Base-by-base conservation (phyloP, 768 basidiomycete genomes). In the Aureoboletus auriporus region DNA sequence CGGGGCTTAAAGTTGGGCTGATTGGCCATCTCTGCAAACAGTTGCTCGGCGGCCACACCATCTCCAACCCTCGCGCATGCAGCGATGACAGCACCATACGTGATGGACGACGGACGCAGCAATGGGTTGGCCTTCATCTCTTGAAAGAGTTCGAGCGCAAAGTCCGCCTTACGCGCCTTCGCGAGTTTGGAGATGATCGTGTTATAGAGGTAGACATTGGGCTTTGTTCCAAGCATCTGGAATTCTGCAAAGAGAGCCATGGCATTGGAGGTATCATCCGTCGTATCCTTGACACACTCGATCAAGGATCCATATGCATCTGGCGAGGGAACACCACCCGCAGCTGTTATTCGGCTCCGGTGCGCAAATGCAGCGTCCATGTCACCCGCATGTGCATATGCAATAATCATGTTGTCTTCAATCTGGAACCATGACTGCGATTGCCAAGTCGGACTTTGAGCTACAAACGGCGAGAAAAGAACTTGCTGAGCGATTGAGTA, bases 1-100 rank as follows among this genome's bases (percentile, higher is more conserved):
- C 93, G 77, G 8, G 94, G 86, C 69, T 77, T 86, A 75, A 93
- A 97, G 56, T 84, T 86, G 31, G 68, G 72, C 50, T 81, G 74
- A 38, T 67, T 54, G 0, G 73, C 65, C 96, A 99, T 98, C 72
- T 97, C 93, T 47, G 69, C 61, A 70, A 96, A 99, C 39, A 96
- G 69, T 8, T 74, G 71, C 66, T 90, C 89, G 6, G 96, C 96
- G 0, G 87, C 83, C 4, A 73, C 69, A 6, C 80, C 78, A 62
- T 98, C 93, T 2, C 96, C 96, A 3, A 96, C 92, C 49, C 95
- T 79, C 33, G 90, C 91, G 67, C 93, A 96, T 1, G 94, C 95
- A 42, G 85, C 82, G 56, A 99, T 95, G 50, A 98, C 78, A 7
- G 95, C 89, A 9, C 94, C 95, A 58, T 93, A 99, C 0, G 95